Percentiles rank a stretch among this genome's conserved stretches.
These are phyloP conservation scores for Apiotrichum montevideense DNA, from an alignment of 1,284 basidiomycete species.

Conservation along the genomic window DNA sequence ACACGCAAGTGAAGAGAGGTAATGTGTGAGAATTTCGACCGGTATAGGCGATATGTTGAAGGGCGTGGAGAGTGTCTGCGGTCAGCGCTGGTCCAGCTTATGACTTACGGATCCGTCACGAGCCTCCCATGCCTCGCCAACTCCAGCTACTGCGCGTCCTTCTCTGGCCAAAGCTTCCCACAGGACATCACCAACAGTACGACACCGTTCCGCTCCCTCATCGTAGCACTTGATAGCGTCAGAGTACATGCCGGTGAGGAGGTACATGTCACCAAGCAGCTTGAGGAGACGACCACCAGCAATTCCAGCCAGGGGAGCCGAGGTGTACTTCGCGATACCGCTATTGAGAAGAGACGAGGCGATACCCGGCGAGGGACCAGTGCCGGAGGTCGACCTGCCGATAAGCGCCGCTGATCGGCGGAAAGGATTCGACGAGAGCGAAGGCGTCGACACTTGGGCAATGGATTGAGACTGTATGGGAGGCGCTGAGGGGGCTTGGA, in stretches of 20 bases:
- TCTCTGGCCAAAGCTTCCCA: conserved; percentile 86
- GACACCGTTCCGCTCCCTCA: conserved; percentile 69
- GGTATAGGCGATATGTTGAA: conserved; percentile 38
- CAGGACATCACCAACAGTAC: conserved; percentile 62
- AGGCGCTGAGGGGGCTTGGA: conserved; percentile 33
- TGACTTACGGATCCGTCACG: conserved; percentile 58
- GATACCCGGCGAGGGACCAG: conserved; percentile 9
- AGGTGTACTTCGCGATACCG: conserved; percentile 25
- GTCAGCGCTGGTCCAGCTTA: neutral
- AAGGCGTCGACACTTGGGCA: conserved; percentile 19
- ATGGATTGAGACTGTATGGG: conserved; percentile 41
- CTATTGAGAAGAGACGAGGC: conserved; percentile 1
- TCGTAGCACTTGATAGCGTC: conserved; percentile 80
- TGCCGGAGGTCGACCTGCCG: conserved; percentile 26
- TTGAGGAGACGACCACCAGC: conserved; percentile 61
- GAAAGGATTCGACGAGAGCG: conserved; percentile 35
- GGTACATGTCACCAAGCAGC: conserved; percentile 78
- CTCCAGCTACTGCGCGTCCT: conserved; percentile 65
- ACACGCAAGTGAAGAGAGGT: conserved; percentile 34
- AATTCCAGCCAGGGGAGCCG: conserved; percentile 32
- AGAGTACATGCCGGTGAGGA: conserved; percentile 69
- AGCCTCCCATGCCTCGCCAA: conserved; percentile 76
- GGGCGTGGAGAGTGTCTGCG: conserved; percentile 29
- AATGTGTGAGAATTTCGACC: conserved; percentile 38
- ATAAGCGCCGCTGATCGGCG: conserved; percentile 31